Evolutionary conservation across 202 grass and related monocot genomes (phyloP).

Genomic region (Brachypodium distachyon): DNA sequence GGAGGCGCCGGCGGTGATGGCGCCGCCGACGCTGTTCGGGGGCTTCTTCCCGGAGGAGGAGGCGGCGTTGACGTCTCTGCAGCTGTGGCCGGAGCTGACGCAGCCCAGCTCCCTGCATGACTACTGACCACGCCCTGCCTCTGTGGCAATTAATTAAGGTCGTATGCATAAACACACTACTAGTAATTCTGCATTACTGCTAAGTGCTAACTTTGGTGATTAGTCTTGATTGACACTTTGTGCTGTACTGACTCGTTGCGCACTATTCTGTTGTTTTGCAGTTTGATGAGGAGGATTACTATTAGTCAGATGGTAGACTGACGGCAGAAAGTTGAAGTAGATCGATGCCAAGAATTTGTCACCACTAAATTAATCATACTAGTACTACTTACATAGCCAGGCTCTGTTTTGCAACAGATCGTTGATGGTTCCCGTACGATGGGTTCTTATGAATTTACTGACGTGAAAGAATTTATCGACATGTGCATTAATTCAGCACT

Average conservation of each 20-base stretch:
- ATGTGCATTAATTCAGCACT: no score
- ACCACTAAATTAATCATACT: no score
- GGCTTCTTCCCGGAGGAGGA: conserved; percentile 6
- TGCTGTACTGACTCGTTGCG: not conserved
- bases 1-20: not conserved
- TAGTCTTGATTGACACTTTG: no score
- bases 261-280: not conserved
- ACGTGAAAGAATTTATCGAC: no score
- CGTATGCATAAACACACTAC: not conserved
- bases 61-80: conserved; percentile 21
- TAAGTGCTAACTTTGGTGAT: no score
- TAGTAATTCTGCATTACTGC: not conserved
- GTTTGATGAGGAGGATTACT: not conserved
- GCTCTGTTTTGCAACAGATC: no score
- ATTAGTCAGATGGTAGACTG: not conserved
- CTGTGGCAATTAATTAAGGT: not conserved
- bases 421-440: no score
- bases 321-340: not conserved
- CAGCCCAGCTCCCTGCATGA: conserved; percentile 13
- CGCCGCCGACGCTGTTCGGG: not conserved
- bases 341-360: no score
- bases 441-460: no score
- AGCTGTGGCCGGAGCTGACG: conserved; percentile 31
- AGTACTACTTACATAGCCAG: no score
- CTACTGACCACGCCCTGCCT: no score